Evolutionary conservation across 208 protist genomes (phyloP).

Genomic region (Phytomonas sp.): DNA sequence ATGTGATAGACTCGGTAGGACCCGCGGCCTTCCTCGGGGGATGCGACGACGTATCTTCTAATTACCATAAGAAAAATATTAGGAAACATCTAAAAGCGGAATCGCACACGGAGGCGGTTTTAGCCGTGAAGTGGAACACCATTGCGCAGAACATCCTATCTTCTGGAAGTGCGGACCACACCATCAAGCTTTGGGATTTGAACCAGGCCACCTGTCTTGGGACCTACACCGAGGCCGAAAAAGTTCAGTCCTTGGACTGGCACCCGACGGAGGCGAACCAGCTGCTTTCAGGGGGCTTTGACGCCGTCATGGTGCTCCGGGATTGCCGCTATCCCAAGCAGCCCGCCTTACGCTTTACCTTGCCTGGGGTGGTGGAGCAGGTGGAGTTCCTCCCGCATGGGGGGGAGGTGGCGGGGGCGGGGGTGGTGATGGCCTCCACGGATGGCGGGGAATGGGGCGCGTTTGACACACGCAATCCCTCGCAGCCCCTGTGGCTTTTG

Average conservation of each 20-base stretch:
- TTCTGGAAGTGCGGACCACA: slow-evolving; percentile 92
- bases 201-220: slow-evolving; percentile 57
- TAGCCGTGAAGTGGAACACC: slow-evolving; percentile 92
- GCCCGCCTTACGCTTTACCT: slow-evolving; percentile 41
- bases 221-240: slow-evolving; percentile 89
- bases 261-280: slow-evolving; percentile 76
- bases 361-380: slow-evolving; percentile 56
- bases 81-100: slow-evolving; percentile 40
- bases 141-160: slow-evolving; percentile 88
- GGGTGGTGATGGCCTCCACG: slow-evolving; percentile 56
- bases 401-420: slow-evolving; percentile 10
- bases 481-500: slow-evolving; percentile 39
- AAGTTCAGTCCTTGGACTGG: slow-evolving; percentile 89
- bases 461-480: slow-evolving; percentile 67
- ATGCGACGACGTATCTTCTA: slow-evolving; percentile 48
- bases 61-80: slow-evolving; percentile 53
- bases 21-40: slow-evolving; percentile 89
- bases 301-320: slow-evolving; percentile 52
- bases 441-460: slow-evolving; percentile 46
- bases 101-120: slow-evolving; percentile 93
- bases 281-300: slow-evolving; percentile 85
- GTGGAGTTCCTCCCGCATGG: slow-evolving; percentile 48
- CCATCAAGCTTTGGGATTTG: slow-evolving; percentile 96
- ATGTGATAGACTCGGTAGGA: slow-evolving; percentile 93
- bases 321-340: slow-evolving; percentile 73